Evolutionary conservation across 805 yeast species (phyloP), one percentile per base, ranked within the genome.

Genomic region (Zygotorulaspora danielsina): DNA sequence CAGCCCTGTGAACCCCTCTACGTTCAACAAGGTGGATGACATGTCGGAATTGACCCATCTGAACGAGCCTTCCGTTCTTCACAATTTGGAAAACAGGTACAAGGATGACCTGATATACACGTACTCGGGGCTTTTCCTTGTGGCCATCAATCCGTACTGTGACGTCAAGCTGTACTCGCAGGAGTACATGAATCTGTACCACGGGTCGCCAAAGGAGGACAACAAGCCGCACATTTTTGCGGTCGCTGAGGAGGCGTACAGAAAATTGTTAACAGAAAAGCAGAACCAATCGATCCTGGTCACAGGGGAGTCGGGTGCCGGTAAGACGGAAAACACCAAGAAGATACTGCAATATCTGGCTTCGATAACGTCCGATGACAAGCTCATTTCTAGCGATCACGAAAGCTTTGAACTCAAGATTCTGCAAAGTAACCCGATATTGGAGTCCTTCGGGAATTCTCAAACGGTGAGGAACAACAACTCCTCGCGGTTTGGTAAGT

Each of bases 261-360:
- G 86, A 46, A 84, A 81, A 53, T 67, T 93, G 58, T 66, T 86
- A 9, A 69, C 73, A 9, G 80, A 83, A 48, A 71, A 68, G 36
- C 79, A 78, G 53, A 83, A 89, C 61, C 98, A 93, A 66, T 81
- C 94, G 9, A 87, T 93, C 39, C 69, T 93, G 35, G 97, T 93
- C n/a, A 93, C 98, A 0, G 99, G 99, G 48, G 99, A 93, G 59
- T 83, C 95, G 17, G 99, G 99, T 50, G 98, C 99, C 0, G 99
- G 99, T 38, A 93, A 93, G 59, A 93, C 99, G 0, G 98, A 93
- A 65, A 93, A 87, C 51, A 93, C 99, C 4, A 93, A 93, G 62
- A 88, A 84, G 57, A 88, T 93, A 39, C 82, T 93, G 44, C 97
- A 89, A 60, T 93, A 88, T 60, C 71, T 93, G 41, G 86, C 96